Evolutionary conservation across 345 rosid genomes (phyloP).

Genomic region (Bretschneidera sinensis): DNA sequence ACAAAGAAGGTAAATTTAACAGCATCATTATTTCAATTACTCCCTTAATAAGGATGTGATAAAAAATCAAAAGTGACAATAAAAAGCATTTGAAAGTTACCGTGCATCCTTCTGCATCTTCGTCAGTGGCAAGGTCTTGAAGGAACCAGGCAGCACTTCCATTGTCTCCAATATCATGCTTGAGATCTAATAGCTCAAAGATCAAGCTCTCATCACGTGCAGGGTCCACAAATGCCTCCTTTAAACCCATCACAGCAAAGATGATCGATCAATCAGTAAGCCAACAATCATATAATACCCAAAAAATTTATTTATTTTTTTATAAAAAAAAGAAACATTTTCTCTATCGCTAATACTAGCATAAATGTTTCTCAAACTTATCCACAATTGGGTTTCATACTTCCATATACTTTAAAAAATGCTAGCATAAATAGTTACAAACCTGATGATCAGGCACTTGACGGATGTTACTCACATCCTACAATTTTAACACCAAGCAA

Average conservation of each 20-base stretch:
- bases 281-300: not conserved
- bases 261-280: constrained; percentile 8
- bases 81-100: constrained; percentile 29
- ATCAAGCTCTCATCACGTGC: constrained; percentile 82
- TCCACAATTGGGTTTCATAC: not conserved
- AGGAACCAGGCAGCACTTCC: constrained; percentile 78
- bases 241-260: constrained; percentile 26
- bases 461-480: constrained; percentile 74
- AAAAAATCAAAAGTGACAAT: not conserved
- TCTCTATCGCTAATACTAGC: no score
- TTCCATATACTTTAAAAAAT: no score
- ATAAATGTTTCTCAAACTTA: no score
- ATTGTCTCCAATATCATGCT: constrained; percentile 52
- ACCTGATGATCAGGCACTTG: constrained; percentile 84
- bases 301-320: not conserved
- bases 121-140: constrained; percentile 62
- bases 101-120: constrained; percentile 62
- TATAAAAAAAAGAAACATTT: not conserved
- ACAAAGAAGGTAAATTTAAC: no score
- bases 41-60: not conserved
- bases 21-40: no score
- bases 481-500: not conserved
- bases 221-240: constrained; percentile 86
- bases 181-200: constrained; percentile 70
- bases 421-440: not conserved